Percentiles rank a stretch among this genome's conserved stretches.
Evolutionary conservation across 257 asterid species (phyloP).

Genomic region (Ajuga chamaepitys): DNA sequence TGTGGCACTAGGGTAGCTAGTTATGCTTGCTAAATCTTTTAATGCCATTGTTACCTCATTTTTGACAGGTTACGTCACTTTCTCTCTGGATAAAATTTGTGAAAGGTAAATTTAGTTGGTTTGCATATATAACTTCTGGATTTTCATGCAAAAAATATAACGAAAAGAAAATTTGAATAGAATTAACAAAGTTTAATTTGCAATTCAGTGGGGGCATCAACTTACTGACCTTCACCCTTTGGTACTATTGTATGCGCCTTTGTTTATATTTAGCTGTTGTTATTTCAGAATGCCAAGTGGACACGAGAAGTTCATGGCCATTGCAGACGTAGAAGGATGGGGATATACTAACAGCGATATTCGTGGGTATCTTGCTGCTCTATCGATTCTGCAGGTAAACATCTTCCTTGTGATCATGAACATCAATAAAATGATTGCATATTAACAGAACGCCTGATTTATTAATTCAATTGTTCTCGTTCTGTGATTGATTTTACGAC

Average conservation of each 20-base stretch:
- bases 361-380: constrained; percentile 77
- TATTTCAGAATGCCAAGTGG: constrained; percentile 36
- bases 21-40: neutral
- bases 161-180: too few species aligned
- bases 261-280: neutral
- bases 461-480: neutral
- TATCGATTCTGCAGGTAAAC: constrained; percentile 65
- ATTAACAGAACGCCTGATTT: neutral
- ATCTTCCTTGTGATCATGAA: neutral
- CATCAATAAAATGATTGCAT: neutral
- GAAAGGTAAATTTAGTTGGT: constrained; percentile 46
- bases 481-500: neutral
- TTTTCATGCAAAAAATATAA: neutral
- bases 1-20: neutral
- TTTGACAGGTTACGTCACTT: constrained; percentile 69
- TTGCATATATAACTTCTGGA: neutral
- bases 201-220: too few species aligned
- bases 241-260: neutral
- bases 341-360: constrained; percentile 64
- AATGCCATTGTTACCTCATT: neutral
- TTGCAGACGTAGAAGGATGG: constrained; percentile 75
- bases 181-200: too few species aligned
- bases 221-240: neutral
- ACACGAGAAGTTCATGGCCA: constrained; percentile 76
- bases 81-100: constrained; percentile 64